Conservation (phyloP, 176 grass and related monocot genomes). For the Miscanthus lutarioriparius region DNA sequence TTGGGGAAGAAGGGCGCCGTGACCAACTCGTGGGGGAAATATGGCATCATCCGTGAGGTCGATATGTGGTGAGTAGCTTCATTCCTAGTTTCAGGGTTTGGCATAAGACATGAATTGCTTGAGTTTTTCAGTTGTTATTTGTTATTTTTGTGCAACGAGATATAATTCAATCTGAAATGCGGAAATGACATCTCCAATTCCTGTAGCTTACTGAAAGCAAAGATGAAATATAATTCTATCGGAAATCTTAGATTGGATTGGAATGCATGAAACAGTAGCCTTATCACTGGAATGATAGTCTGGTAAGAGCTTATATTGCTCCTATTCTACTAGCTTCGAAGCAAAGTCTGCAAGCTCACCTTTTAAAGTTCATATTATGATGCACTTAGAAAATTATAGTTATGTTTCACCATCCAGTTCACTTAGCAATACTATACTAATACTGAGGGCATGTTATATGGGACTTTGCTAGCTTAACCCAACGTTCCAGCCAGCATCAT, state of each 20-base stretch:
- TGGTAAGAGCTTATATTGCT: neutral
- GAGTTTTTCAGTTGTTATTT: neutral
- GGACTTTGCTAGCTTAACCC: neutral
- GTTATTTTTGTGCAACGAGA: neutral
- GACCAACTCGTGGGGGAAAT: constrained; percentile 93
- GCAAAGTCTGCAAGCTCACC: neutral
- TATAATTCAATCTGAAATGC: constrained; percentile 1
- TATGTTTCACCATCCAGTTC: constrained; percentile 3
- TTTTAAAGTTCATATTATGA: neutral
- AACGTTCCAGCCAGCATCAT: neutral
- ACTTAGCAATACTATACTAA: neutral
- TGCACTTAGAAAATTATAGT: neutral
- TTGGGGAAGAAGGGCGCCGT: constrained; percentile 71
- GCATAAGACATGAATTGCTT: neutral
- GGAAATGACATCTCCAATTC: neutral
- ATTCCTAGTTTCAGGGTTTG: constrained; percentile 18
- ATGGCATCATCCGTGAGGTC: constrained; percentile 86
- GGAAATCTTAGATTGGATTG: neutral
- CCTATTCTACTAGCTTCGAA: neutral
- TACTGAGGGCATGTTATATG: neutral
- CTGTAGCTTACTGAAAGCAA: neutral
- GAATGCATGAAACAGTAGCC: neutral
- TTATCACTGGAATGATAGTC: neutral
- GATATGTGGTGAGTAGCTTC: constrained; percentile 86
- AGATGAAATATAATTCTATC: neutral